phyloP scores from a whole-genome alignment of 2,329 filamentous ascomycete genomes.

The Elsinoe australis region DNA sequence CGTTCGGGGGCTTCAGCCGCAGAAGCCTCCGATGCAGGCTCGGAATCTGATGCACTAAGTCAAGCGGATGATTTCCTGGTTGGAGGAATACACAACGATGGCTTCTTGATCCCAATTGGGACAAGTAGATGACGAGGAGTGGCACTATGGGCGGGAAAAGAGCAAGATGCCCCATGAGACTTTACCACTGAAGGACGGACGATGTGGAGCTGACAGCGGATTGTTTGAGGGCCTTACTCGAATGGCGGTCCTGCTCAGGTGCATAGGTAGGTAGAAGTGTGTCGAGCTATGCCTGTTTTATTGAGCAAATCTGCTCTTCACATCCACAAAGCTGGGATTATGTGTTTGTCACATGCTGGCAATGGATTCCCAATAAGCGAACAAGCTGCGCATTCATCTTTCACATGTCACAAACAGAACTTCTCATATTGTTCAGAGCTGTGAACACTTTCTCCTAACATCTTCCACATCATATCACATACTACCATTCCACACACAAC shows the following conservation, averaged over 20 bases:
- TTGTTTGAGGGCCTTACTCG: too few relatives aligned
- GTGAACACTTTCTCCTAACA: not conserved
- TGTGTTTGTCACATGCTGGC: not conserved
- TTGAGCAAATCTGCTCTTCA: not conserved
- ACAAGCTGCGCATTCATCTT: too few relatives aligned
- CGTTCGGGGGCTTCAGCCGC: not conserved
- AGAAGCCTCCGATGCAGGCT: not conserved
- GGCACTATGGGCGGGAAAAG: conserved; percentile 8
- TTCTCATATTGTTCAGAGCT: not conserved
- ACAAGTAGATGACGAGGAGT: conserved; percentile 9
- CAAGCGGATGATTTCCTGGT: conserved; percentile 46
- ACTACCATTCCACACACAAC: not conserved
- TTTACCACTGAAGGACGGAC: too few relatives aligned
- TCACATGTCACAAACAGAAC: not conserved
- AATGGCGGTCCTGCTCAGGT: too few relatives aligned
- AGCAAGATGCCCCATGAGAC: not conserved
- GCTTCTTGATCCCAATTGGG: conserved; percentile 46
- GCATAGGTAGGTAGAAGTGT: too few relatives aligned
- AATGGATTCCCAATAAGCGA: too few relatives aligned
- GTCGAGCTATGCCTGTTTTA: too few relatives aligned
- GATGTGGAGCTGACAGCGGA: too few relatives aligned
- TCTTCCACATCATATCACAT: not conserved
- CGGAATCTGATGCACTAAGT: not conserved
- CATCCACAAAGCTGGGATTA: not conserved
- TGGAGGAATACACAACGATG: conserved; percentile 60